These are phyloP conservation scores for Senna siamea DNA, from an alignment of 306 rosid species.

Conservation along the genomic window DNA sequence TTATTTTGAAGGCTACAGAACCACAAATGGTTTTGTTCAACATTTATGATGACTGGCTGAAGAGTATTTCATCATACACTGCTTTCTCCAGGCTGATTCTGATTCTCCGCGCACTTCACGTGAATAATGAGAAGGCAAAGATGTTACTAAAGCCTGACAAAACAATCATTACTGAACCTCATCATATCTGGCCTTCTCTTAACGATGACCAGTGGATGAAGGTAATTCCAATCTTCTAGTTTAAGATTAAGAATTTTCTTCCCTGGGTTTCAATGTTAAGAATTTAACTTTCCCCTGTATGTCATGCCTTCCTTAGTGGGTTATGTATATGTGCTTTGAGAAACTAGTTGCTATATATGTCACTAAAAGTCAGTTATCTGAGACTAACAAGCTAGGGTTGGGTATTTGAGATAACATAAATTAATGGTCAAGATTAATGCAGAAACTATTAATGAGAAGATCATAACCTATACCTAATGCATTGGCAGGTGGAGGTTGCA, in stretches of 20 bases:
- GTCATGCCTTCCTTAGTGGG: neutral
- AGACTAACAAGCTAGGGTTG: neutral
- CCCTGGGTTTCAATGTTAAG: neutral
- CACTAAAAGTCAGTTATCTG: neutral
- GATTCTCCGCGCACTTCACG: constrained; percentile 95
- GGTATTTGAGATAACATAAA: neutral
- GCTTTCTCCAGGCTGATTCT: constrained; percentile 96
- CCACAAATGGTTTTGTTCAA: constrained; percentile 99
- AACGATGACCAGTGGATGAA: constrained; percentile 99
- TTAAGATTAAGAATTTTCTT: neutral
- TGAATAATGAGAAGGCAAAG: constrained; percentile 97
- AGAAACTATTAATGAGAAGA: neutral
- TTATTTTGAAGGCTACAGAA: constrained; percentile 97
- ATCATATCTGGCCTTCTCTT: constrained; percentile 99
- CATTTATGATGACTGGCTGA: constrained; percentile 99
- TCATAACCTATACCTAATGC: constrained; percentile 19
- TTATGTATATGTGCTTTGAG: too few relatives aligned
- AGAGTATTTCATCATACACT: constrained; percentile 95
- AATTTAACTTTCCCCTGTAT: neutral
- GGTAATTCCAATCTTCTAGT: constrained; percentile 46
- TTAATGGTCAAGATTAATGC: neutral
- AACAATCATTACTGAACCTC: constrained; percentile 89
- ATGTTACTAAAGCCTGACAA: constrained; percentile 98
- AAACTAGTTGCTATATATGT: too few relatives aligned
- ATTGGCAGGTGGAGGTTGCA: constrained; percentile 95